Conservation (phyloP, 108 stramenopile genomes). For the Chaetoceros tenuissimus region DNA sequence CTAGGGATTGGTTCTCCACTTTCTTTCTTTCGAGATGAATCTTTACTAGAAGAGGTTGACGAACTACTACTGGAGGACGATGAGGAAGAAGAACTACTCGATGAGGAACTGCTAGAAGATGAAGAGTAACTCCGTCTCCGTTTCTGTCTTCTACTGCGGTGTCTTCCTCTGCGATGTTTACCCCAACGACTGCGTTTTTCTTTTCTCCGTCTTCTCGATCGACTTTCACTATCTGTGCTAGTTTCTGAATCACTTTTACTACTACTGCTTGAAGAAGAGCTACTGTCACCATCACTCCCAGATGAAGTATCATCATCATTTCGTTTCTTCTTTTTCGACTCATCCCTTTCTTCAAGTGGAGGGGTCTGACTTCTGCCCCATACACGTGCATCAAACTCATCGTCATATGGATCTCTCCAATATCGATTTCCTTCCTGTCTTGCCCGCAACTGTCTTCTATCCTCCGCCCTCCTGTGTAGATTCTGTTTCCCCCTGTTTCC, state of each 20-base stretch:
- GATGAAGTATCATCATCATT: too few species aligned
- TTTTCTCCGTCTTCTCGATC: conserved; percentile 4
- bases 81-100: conserved; percentile 8
- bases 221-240: conserved; percentile 5
- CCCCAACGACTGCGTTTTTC: not conserved
- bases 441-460: conserved; percentile 16
- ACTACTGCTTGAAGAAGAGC: conserved; percentile 10
- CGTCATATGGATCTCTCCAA: conserved; percentile 4
- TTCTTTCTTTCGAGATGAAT: not conserved
- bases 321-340: too few species aligned
- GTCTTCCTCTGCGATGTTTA: not conserved
- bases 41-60: conserved; percentile 5
- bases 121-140: not conserved
- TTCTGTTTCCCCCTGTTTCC: not conserved
- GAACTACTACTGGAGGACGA: conserved; percentile 7
- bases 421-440: not conserved
- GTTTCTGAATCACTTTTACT: conserved; percentile 10
- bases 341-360: too few species aligned
- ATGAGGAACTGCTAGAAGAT: too few species aligned
- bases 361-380: too few species aligned
- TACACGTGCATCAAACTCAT: conserved; percentile 13
- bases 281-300: conserved; percentile 6
- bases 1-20: not conserved
- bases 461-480: conserved; percentile 5
- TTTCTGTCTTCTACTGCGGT: not conserved